Conservation (phyloP, 495 filamentous ascomycete genomes). For the Talaromyces adpressus region DNA sequence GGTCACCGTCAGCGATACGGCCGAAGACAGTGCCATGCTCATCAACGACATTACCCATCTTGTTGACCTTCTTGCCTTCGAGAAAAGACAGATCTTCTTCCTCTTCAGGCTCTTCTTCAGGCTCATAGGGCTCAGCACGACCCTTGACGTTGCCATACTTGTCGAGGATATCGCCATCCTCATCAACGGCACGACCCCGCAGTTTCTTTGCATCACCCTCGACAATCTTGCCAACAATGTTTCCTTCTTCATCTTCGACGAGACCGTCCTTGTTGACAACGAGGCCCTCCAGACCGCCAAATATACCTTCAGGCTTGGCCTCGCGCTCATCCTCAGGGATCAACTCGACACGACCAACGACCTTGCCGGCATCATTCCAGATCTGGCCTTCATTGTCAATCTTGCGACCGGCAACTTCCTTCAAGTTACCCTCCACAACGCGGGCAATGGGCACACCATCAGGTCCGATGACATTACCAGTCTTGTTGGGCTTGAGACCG, state of each 20-base stretch:
- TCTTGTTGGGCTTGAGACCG: constrained; percentile 62
- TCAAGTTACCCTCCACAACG: constrained; percentile 52
- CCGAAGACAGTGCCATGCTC: constrained; percentile 57
- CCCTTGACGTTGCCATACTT: constrained; percentile 65
- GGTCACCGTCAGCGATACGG: constrained; percentile 62
- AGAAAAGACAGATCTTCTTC: constrained; percentile 19
- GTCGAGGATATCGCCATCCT: constrained; percentile 70
- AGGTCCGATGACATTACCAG: constrained; percentile 59
- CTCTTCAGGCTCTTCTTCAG: constrained; percentile 15
- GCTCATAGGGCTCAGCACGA: constrained; percentile 57
- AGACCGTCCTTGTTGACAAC: constrained; percentile 57
- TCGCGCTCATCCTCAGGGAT: constrained; percentile 61
- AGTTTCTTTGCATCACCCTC: constrained; percentile 64
- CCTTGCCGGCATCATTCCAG: constrained; percentile 60
- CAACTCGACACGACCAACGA: constrained; percentile 59
- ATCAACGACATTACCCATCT: constrained; percentile 71
- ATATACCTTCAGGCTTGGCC: constrained; percentile 54
- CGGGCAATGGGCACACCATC: constrained; percentile 57
- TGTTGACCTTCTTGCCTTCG: constrained; percentile 67
- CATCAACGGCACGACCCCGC: constrained; percentile 60
- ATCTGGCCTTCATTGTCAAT: constrained; percentile 60
- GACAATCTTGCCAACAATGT: constrained; percentile 58
- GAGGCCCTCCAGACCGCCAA: constrained; percentile 60
- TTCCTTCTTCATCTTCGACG: constrained; percentile 54
- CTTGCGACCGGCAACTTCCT: constrained; percentile 55